These are phyloP conservation scores for Vitis rotundifolia DNA, from an alignment of 164 flowering plant species.

Conservation along the genomic window DNA sequence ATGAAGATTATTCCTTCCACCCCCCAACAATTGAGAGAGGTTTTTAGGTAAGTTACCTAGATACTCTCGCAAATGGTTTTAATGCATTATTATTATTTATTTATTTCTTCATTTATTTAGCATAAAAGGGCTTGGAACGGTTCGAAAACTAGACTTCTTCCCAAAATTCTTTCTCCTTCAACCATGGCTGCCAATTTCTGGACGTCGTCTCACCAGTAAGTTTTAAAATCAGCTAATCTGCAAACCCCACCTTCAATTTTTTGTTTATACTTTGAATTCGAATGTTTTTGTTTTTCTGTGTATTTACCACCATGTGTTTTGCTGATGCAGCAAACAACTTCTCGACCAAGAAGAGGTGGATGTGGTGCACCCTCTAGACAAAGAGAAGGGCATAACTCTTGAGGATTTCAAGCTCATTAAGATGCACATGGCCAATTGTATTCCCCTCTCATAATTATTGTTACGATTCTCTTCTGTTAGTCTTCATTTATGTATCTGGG, in stretches of 20 bases:
- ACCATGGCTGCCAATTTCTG: conserved; percentile 93
- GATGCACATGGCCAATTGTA: conserved; percentile 83
- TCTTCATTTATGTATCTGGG: neutral
- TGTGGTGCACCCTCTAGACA: conserved; percentile 66
- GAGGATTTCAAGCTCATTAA: conserved; percentile 92
- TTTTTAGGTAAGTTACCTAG: too few species aligned
- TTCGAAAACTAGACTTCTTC: too few species aligned
- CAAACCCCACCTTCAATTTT: neutral
- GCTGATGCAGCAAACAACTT: conserved; percentile 70
- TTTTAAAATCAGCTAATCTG: neutral
- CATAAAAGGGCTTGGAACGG: too few species aligned
- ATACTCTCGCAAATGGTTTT: too few species aligned
- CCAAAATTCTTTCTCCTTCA: neutral
- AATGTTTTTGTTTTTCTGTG: neutral
- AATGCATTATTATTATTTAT: too few species aligned
- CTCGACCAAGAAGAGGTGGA: conserved; percentile 87
- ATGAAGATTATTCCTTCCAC: too few species aligned
- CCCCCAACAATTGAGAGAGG: too few species aligned
- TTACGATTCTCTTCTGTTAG: neutral
- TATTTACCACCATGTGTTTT: conserved; percentile 1
- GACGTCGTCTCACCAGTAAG: conserved; percentile 83
- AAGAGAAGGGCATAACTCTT: conserved; percentile 76
- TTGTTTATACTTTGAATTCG: conserved; percentile 1
- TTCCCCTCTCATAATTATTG: neutral
- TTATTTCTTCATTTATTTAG: too few species aligned